phyloP scores from a whole-genome alignment of 1,284 basidiomycete genomes.

The Tilletia walkeri region DNA sequence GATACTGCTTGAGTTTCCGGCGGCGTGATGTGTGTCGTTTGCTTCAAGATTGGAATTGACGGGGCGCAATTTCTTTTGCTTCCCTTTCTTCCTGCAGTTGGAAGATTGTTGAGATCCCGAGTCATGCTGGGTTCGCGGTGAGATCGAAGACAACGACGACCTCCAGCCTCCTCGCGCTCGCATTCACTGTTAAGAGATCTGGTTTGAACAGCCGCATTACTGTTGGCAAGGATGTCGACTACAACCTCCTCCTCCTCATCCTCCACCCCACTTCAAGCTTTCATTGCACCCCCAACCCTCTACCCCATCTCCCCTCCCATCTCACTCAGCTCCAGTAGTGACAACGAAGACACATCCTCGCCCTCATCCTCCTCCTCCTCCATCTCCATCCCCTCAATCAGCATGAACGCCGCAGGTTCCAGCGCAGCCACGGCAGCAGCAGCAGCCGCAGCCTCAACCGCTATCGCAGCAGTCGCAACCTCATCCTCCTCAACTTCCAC shows the following conservation, averaged over 20 bases:
- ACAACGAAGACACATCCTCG: background rate
- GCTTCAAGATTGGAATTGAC: too few species aligned
- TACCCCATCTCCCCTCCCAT: background rate
- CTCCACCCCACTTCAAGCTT: too few species aligned
- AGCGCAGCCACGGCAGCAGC: background rate
- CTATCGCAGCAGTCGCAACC: background rate
- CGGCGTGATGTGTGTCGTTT: too few species aligned
- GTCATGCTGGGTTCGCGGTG: background rate
- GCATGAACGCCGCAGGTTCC: background rate
- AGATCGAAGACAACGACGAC: background rate
- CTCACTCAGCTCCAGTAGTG: background rate
- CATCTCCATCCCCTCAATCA: background rate
- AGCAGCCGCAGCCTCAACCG: background rate
- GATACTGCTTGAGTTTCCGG: too few species aligned
- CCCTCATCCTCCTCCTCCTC: too few species aligned
- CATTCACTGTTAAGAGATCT: too few species aligned
- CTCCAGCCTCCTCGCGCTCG: background rate
- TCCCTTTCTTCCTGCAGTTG: too few species aligned
- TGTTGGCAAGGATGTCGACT: too few species aligned
- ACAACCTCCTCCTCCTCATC: too few species aligned
- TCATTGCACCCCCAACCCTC: background rate
- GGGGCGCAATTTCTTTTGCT: too few species aligned
- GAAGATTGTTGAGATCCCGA: too few species aligned
- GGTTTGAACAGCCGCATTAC: too few species aligned
- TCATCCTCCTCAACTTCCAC: background rate